phyloP scores from a whole-genome alignment of 2,329 filamentous ascomycete species.

The Arthroderma sp. region DNA sequence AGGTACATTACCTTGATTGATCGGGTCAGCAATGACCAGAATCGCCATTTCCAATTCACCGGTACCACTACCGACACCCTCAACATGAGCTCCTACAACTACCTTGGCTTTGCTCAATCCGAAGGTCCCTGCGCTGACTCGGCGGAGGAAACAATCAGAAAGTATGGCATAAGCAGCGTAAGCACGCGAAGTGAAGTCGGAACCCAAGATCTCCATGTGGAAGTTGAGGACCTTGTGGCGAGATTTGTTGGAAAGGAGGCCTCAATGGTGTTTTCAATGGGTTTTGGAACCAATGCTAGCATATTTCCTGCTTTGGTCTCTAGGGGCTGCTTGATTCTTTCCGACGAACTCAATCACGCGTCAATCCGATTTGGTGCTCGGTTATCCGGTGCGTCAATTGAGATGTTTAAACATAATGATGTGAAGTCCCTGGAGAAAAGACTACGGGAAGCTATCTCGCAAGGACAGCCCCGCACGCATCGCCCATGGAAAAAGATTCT shows the following conservation, averaged over 20 bases:
- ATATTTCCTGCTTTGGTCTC: conserved; percentile 84
- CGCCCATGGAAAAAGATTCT: conserved; percentile 99
- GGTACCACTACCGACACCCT: conserved; percentile 88
- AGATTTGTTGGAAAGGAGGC: conserved; percentile 87
- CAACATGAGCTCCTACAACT: conserved; percentile 99
- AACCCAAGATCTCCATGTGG: conserved; percentile 72
- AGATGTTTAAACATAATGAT: conserved; percentile 96
- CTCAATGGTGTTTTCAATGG: conserved; percentile 98
- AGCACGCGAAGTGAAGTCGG: conserved; percentile 75
- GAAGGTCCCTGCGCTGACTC: conserved; percentile 92
- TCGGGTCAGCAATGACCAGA: conserved; percentile 81
- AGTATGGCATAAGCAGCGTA: conserved; percentile 69
- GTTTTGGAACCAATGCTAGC: conserved; percentile 88
- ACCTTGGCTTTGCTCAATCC: conserved; percentile 94
- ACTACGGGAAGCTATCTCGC: conserved; percentile 83
- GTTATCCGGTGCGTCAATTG: conserved; percentile 86
- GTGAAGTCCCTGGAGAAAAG: conserved; percentile 75
- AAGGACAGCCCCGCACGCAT: conserved; percentile 95
- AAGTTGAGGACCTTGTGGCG: conserved; percentile 83
- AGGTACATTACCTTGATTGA: conserved; percentile 88
- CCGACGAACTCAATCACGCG: conserved; percentile 93
- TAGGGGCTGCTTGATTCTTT: conserved; percentile 88
- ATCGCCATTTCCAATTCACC: conserved; percentile 75
- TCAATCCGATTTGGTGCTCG: conserved; percentile 93
- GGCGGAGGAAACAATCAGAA: conserved; percentile 71